Base-by-base conservation (phyloP, 176 grass and related monocot species). In the Olyra latifolia region DNA sequence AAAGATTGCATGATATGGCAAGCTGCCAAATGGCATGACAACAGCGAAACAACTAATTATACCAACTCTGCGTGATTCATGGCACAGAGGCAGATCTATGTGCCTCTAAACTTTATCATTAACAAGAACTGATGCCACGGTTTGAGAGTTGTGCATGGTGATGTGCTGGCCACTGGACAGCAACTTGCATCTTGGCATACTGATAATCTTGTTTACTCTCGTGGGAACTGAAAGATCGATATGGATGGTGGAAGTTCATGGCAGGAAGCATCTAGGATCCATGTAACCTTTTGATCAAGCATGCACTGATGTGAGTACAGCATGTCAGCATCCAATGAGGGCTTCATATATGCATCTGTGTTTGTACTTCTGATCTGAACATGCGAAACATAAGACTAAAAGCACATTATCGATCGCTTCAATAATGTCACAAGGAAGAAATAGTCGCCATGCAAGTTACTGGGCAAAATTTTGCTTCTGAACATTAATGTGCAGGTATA, bases 21-120 rank as follows among this genome's bases (percentile, higher is more conserved):
- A 75, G 17, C 22, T 62, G 80, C 75, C 75, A 88, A 68, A 80
- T 80, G 80, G 81, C 69, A 62, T 3, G 32, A 35, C 32, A 35
- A 35, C 32, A 3, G 4, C 47, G 20, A 20, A 74, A 24, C 44
- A 59, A 67, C 48, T 55, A 29, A 70, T 13, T 23, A 24, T 50
- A 73, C 73, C 80, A 78, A 44, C 35, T 61, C 65, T 82, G 28
- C 66, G 41, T 66, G 59, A 72, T 57, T 78, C 69, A 61, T 43
- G 40, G 55, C 35, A 57, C 49, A 29, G 73, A 88, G 69, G 80
- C 40, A 72, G 55, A 75, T 22, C 23, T 75, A 56, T 74, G 77
- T 45, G 35, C 46, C 42, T 50, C 41, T 47, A 39, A 58, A 20
- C 54, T 70, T 76, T 45, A 44, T 17, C 39, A 83, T 65, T 29